Evolutionary conservation across 2,329 filamentous ascomycete genomes (phyloP), one percentile per base, ranked within the genome.

Genomic region (Fusarium cyanostomum): DNA sequence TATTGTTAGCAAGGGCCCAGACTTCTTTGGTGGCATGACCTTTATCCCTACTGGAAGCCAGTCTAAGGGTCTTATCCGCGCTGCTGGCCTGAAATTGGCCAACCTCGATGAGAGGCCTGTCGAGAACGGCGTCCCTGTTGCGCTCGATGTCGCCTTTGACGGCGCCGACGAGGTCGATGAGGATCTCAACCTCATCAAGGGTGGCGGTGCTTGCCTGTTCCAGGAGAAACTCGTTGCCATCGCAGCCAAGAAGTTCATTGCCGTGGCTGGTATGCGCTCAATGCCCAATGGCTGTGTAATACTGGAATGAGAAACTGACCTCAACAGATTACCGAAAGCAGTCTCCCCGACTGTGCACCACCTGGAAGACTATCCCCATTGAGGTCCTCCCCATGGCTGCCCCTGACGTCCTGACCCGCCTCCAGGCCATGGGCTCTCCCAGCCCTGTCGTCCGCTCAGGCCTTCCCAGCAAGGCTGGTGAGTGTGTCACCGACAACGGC

Each of bases 121-220:
- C 15, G 70, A 73, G 11, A 58, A 71, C 33, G 79, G 77, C 64
- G 70, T 69, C 56, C 78, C 79, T 30, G 76, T 81, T n/a, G 76
- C 79, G 41, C 84, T 99, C 26, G 94, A 98, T 72, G 90, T 98
- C 15, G 92, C 91, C 45, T 99, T 99, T 74, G 95, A 99, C 73
- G 95, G 95, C 51, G 95, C 95, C 5, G 95, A 99, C 75, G 95
- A 99, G 81, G 93, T 99, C 28, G 95, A 99, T 74, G 89, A 92
- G 42, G 91, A 96, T 49, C 80, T 99, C 59, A 99, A 98, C 78
- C 92, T 94, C 74, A 98, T 99, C 81, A 98, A 98, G 81, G 95
- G 95, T 52, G 95, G 95, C 45, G 95, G 95, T 56, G 95, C 93
- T n/a, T 99, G 95, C 78, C 80, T 98, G 54, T 96, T 97, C 81